Base-by-base conservation (phyloP, 805 yeast genomes). In the Middelhovenomyces tepae region DNA sequence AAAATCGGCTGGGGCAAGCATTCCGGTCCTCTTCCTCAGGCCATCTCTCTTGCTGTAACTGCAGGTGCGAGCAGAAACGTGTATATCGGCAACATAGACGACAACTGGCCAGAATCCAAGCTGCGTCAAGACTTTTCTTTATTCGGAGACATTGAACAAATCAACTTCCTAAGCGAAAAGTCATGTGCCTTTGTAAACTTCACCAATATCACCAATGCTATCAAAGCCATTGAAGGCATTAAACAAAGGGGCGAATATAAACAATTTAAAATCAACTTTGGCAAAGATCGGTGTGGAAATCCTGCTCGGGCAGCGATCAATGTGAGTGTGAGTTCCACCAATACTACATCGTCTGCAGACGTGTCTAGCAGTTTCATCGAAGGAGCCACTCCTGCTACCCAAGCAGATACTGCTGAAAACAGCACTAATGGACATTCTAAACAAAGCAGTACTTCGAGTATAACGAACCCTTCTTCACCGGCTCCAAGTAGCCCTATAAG, bases 1-100 rank as follows among this genome's bases (percentile, higher is more conserved):
- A 84, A 83, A 55, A 86, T 89, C 36, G 95, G 96, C 14, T 89
- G 98, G 97, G 98, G 97, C 29, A 87, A 85, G 58, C 95, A 89
- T 53, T 78, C 94, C 4, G 97, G 97, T 7, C 86, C 94, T 1
- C 66, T 89, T 43, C 78, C 93, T 7, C 81, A 83, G 45, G 86
- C 94, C 2, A 69, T 89, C 37, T 80, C 87, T 5, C 62, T 82
- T 37, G 96, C 96, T 0, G 95, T 87, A 16, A 77, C 91, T 15
- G 80, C 83, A 43, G 97, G 97, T 25, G 97, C 96, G 0, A 76
- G 91, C 14, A 73, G 98, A 58, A 89, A 91, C 51, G 83, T 89
- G 28, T 89, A 91, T 57, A 70, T 89, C 45, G 97, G 96, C 16
- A 70, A 68, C 42, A 76, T 81, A 37, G 62, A 57, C 32, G 67